Base-by-base conservation (phyloP, 768 basidiomycete genomes). In the Calocybe cyanea region DNA sequence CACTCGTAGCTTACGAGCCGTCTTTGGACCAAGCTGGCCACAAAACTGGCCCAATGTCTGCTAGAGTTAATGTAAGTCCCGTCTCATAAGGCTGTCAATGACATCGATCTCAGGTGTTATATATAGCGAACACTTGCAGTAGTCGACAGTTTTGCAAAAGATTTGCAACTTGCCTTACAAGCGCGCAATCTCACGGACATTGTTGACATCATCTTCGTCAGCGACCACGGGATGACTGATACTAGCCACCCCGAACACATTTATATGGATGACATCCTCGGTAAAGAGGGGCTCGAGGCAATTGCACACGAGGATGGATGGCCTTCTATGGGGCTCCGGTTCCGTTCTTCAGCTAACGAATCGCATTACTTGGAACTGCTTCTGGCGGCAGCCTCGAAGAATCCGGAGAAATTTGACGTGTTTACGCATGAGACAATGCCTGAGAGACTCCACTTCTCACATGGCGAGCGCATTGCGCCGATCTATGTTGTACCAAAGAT, bases 181-280 rank as follows among this genome's bases (percentile, higher is more conserved):
- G 70, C 71, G 3, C 80, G 93, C 5, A 91, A 93, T 57, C 73
- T 95, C 19, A 82, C 80, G 1, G 77, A 86, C 37, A 87, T 94
- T 15, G 83, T 92, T 10, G 90, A 96, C 60, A 73, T 95, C 24
- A 76, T 95, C 18, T 92, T 94, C 55, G 92, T 96, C 52, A 87
- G 85, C 50, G 89, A 91, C 59, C 87, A 92, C 55, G 91, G 90
- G n/a, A 93, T 92, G 88, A 85, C 81, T 1, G 87, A 90, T 60
- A 95, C 91, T n/a, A 81, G 80, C 49, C 75, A 87, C 51, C 81
- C 83, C 0, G 78, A 85, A 39, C 73, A 78, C 38, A 66, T 94
- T 25, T 89, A 85, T 63, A 71, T 96, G 43, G 91, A 96, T 59
- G 85, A 90, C 53, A 78, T 91, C 46, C 67, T 91, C 28, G 87